Conservation (phyloP, 805 yeast genomes). For the Spathaspora sp. region DNA sequence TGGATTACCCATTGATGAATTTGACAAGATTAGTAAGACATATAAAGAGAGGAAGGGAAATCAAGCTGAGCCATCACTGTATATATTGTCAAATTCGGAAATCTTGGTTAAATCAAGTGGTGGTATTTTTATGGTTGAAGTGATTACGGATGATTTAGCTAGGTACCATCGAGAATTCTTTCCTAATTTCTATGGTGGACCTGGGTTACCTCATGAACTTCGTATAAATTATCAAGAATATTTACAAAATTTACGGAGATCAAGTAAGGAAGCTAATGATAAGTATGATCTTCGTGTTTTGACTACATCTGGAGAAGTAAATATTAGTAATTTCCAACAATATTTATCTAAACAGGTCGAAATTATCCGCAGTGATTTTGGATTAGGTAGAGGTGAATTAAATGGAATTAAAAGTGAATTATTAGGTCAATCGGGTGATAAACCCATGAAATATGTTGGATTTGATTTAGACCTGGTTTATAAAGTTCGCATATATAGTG, state of each 20-base stretch:
- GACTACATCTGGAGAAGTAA: constrained; percentile 59
- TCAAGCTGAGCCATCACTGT: constrained; percentile 21
- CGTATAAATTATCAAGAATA: constrained; percentile 40
- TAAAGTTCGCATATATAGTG: constrained; percentile 66
- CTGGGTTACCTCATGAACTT: constrained; percentile 55
- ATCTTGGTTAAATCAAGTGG: constrained; percentile 45
- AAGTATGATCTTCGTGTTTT: constrained; percentile 51
- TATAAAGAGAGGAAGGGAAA: constrained; percentile 9
- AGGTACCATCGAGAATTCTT: constrained; percentile 58
- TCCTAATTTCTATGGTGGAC: constrained; percentile 55
- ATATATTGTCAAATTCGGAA: constrained; percentile 17
- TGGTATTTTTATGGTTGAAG: constrained; percentile 76
- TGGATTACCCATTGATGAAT: constrained; percentile 59
- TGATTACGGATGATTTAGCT: constrained; percentile 55
- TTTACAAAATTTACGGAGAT: constrained; percentile 21
- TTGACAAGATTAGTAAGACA: constrained; percentile 36
- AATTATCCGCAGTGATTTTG: constrained; percentile 34
- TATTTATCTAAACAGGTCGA: constrained; percentile 7
- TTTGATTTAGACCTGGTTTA: constrained; percentile 38
- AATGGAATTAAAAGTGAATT: constrained; percentile 36
- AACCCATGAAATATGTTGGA: constrained; percentile 20
- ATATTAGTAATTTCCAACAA: constrained; percentile 47
- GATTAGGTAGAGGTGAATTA: constrained; percentile 36
- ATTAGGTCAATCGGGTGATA: constrained; percentile 24
- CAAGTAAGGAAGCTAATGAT: constrained; percentile 15